A percentile compares a stretch with the other conserved stretches of the same genome.
Evolutionary conservation across 768 basidiomycete species (phyloP).

Genomic region (Pleurotus ostreatus): DNA sequence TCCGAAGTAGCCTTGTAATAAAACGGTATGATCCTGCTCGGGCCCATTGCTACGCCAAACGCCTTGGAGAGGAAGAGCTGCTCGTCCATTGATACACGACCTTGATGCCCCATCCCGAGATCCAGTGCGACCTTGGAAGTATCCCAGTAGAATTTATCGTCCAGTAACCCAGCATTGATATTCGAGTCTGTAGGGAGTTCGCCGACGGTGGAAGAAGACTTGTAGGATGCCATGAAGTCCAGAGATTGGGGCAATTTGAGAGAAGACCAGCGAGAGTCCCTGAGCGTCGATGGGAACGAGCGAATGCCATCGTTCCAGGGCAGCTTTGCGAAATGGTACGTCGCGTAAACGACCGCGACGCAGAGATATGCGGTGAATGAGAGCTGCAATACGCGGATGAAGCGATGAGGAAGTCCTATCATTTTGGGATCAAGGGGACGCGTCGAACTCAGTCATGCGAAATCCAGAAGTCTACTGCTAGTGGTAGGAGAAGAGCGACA

Average conservation of each 20-base stretch:
- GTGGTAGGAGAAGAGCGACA: too few relatives aligned
- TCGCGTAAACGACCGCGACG: constrained; percentile 41
- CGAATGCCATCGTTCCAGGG: constrained; percentile 26
- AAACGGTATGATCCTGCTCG: constrained; percentile 75
- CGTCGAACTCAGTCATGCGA: too few relatives aligned
- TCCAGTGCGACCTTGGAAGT: constrained; percentile 30
- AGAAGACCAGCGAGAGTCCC: constrained; percentile 14
- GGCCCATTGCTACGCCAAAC: constrained; percentile 65
- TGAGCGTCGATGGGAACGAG: constrained; percentile 16
- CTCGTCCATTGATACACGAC: constrained; percentile 36
- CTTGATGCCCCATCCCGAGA: constrained; percentile 27
- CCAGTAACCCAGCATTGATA: neutral
- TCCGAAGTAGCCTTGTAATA: constrained; percentile 65
- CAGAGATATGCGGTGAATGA: constrained; percentile 30
- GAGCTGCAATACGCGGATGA: constrained; percentile 21
- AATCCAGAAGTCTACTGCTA: too few relatives aligned
- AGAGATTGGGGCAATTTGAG: constrained; percentile 11
- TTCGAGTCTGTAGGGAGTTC: constrained; percentile 1
- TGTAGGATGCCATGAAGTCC: constrained; percentile 11
- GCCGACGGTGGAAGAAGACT: constrained; percentile 9
- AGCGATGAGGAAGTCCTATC: constrained; percentile 8
- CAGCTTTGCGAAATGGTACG: constrained; percentile 31
- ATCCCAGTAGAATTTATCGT: constrained; percentile 24
- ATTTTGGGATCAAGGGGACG: neutral
- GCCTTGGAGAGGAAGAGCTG: constrained; percentile 63